phyloP scores from a whole-genome alignment of 2,329 filamentous ascomycete genomes.

The Verticillium dahliae region DNA sequence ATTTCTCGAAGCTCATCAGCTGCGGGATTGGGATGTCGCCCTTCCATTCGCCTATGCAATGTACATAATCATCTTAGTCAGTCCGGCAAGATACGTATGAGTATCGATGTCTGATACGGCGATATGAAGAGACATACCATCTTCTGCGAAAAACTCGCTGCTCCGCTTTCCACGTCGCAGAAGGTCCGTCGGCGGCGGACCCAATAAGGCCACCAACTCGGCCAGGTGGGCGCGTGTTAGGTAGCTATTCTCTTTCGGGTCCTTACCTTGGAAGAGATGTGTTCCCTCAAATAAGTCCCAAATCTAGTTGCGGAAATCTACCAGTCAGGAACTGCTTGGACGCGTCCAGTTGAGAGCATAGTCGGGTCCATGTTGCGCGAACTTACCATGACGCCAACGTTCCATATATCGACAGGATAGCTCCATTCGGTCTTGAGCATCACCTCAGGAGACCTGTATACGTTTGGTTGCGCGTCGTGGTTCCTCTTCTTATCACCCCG shows the following conservation, averaged over 20 bases:
- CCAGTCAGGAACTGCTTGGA: not conserved
- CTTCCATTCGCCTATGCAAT: conserved; percentile 1
- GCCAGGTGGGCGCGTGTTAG: conserved; percentile 38
- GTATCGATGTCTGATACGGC: not conserved
- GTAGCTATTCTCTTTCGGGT: conserved; percentile 29
- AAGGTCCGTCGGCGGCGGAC: conserved; percentile 29
- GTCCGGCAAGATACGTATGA: not conserved
- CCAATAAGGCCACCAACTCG: conserved; percentile 38
- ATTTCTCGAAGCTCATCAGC: not conserved
- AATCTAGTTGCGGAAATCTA: conserved; percentile 21
- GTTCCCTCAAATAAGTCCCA: conserved; percentile 42
- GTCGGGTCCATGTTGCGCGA: too few relatives aligned
- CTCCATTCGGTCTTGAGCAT: conserved; percentile 38
- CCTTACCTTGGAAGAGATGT: conserved; percentile 33
- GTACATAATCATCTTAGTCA: not conserved
- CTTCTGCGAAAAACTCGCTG: conserved; percentile 28
- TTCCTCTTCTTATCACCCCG: conserved; percentile 24
- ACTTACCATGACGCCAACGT: conserved; percentile 15
- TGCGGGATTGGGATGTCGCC: not conserved
- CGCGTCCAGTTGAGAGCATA: not conserved
- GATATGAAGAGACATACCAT: conserved; percentile 18
- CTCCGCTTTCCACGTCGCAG: conserved; percentile 22
- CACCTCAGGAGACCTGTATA: conserved; percentile 38
- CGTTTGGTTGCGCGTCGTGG: conserved; percentile 29
- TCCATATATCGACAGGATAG: conserved; percentile 45